A percentile compares a stretch with the other conserved stretches of the same genome.
Evolutionary conservation across 1,139 yeast genomes (phyloP).

Genomic region (Geotrichum candidum): DNA sequence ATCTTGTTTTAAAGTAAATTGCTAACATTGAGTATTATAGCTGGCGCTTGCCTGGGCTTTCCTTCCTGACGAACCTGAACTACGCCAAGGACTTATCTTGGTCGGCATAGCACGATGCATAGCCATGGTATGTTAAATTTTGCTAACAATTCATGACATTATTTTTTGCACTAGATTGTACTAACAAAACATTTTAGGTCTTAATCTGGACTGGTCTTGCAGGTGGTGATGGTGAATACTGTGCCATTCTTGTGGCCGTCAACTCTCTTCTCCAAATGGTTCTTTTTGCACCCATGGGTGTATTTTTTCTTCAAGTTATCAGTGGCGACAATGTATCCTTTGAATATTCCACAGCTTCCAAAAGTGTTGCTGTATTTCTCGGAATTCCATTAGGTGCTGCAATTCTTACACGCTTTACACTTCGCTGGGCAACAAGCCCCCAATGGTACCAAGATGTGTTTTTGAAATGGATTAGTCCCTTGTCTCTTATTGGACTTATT

Average conservation of each 20-base stretch:
- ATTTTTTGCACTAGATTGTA: no score
- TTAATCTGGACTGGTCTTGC: slow-evolving; percentile 57
- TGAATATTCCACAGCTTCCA: slow-evolving; percentile 43
- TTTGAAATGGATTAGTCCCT: slow-evolving; percentile 43
- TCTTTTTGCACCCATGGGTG: slow-evolving; percentile 50
- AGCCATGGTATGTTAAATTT: slow-evolving; percentile 43
- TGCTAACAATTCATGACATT: not conserved
- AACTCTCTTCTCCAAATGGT: slow-evolving; percentile 51
- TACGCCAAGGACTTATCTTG: slow-evolving; percentile 51
- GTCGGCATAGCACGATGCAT: slow-evolving; percentile 58
- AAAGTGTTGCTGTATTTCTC: slow-evolving; percentile 48
- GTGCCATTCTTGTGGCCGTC: slow-evolving; percentile 49
- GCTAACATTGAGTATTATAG: not conserved
- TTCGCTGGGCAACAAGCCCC: slow-evolving; percentile 32
- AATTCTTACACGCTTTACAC: slow-evolving; percentile 38
- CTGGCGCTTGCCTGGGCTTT: slow-evolving; percentile 50
- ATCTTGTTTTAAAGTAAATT: not conserved
- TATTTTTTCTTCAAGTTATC: slow-evolving; percentile 36
- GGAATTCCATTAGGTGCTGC: slow-evolving; percentile 52
- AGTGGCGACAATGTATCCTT: slow-evolving; percentile 24
- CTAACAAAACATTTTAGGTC: slow-evolving; percentile 21
- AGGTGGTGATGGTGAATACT: slow-evolving; percentile 46
- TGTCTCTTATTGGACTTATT: slow-evolving; percentile 48
- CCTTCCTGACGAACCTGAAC: slow-evolving; percentile 45
- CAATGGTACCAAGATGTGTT: slow-evolving; percentile 35